phyloP scores from a whole-genome alignment of 495 filamentous ascomycete genomes.

The Hypoxylon cercidicola region DNA sequence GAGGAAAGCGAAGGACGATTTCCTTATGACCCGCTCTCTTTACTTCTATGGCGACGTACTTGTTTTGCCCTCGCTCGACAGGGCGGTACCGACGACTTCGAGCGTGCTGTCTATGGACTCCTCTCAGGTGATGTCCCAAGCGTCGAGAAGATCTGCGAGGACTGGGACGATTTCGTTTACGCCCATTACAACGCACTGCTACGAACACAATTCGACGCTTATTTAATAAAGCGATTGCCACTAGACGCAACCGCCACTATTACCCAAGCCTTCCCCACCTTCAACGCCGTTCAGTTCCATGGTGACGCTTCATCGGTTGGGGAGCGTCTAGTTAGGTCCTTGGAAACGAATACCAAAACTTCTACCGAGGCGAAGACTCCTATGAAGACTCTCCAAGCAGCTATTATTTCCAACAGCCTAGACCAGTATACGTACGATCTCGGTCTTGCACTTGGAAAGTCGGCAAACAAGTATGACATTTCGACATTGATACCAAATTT shows the following conservation, averaged over 20 bases:
- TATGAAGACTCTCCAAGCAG: constrained; percentile 72
- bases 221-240: constrained; percentile 60
- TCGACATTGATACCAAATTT: constrained; percentile 63
- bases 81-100: constrained; percentile 75
- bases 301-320: constrained; percentile 62
- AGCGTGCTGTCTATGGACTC: constrained; percentile 88
- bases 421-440: constrained; percentile 66
- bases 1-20: constrained; percentile 49
- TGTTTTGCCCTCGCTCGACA: constrained; percentile 80
- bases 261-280: constrained; percentile 58
- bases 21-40: constrained; percentile 57
- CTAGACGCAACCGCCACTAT: constrained; percentile 52
- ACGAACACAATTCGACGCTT: constrained; percentile 72
- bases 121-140: constrained; percentile 83
- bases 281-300: constrained; percentile 64
- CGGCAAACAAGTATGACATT: constrained; percentile 58
- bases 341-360: constrained; percentile 60
- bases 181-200: constrained; percentile 86
- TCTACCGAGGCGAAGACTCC: constrained; percentile 62
- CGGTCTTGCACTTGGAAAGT: constrained; percentile 64
- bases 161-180: constrained; percentile 93
- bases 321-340: constrained; percentile 58
- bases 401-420: constrained; percentile 68
- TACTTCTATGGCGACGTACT: constrained; percentile 80
- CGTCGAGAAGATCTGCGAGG: constrained; percentile 77